phyloP scores from a whole-genome alignment of 208 protist genomes.

The Acanthamoeba royreba region DNA sequence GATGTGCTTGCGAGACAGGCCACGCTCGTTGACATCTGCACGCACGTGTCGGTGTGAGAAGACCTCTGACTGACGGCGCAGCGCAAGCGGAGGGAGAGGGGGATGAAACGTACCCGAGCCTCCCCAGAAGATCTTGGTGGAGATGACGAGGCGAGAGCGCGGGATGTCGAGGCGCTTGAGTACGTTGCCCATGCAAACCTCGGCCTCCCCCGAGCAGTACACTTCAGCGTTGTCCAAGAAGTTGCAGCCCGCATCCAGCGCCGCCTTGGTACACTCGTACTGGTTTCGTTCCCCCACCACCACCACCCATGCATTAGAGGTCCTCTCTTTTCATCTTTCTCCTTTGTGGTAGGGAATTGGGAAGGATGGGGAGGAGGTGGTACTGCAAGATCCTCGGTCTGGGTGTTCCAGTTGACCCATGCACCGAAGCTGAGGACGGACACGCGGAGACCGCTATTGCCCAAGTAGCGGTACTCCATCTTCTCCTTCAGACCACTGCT shows the following conservation, averaged over 20 bases:
- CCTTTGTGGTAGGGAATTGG: background rate
- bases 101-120: background rate
- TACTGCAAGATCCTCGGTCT: background rate
- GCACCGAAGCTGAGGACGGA: slow-evolving; percentile 49
- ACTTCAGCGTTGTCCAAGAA: slow-evolving; percentile 58
- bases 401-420: slow-evolving; percentile 62
- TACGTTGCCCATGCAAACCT: slow-evolving; percentile 53
- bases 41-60: no score
- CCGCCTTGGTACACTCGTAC: slow-evolving; percentile 56
- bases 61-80: background rate
- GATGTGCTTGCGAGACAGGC: slow-evolving; percentile 51
- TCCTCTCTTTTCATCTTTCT: slow-evolving; percentile 8
- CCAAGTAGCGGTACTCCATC: slow-evolving; percentile 48
- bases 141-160: slow-evolving; percentile 57
- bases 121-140: slow-evolving; percentile 71
- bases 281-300: background rate
- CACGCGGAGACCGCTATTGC: slow-evolving; percentile 60
- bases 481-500: background rate
- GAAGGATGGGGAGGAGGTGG: background rate
- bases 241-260: slow-evolving; percentile 55
- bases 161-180: slow-evolving; percentile 48
- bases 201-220: slow-evolving; percentile 52
- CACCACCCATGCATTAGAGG: background rate
- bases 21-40: slow-evolving; percentile 53
- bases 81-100: background rate